Percentiles rank a stretch among this genome's conserved stretches.
Conservation (phyloP, 805 yeast genomes). For the Kluyveromyces lactis region DNA sequence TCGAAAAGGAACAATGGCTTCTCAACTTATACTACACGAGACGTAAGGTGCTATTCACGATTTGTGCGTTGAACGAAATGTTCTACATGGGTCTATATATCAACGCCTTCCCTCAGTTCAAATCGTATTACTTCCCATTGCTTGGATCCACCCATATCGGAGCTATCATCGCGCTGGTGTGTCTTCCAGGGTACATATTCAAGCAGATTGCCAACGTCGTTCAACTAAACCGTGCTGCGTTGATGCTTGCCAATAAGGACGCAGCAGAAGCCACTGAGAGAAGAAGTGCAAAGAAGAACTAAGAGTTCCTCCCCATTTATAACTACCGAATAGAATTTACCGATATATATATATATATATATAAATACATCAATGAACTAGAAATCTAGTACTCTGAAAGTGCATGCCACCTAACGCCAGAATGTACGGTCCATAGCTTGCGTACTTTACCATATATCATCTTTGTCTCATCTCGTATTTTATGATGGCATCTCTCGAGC, state of each 20-base stretch:
- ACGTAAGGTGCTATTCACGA: conserved; percentile 71
- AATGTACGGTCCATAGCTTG: no score
- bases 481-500: no score
- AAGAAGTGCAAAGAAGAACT: not conserved
- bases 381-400: no score
- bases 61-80: conserved; percentile 89
- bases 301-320: not conserved
- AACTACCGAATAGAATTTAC: no score
- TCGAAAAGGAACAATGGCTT: conserved; percentile 63
- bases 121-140: conserved; percentile 11
- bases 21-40: conserved; percentile 82
- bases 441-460: no score
- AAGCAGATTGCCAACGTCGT: conserved; percentile 86
- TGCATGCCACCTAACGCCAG: no score
- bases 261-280: conserved; percentile 29
- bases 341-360: no score
- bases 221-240: conserved; percentile 81
- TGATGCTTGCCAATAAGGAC: conserved; percentile 70
- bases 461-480: no score
- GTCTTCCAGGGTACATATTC: conserved; percentile 82
- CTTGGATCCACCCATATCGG: conserved; percentile 45
- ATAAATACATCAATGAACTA: no score
- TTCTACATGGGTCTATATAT: conserved; percentile 87
- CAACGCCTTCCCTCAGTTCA: conserved; percentile 43
- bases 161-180: conserved; percentile 45